Evolutionary conservation across 2,329 filamentous ascomycete genomes (phyloP).

Genomic region (Neofusicoccum umdonicola): DNA sequence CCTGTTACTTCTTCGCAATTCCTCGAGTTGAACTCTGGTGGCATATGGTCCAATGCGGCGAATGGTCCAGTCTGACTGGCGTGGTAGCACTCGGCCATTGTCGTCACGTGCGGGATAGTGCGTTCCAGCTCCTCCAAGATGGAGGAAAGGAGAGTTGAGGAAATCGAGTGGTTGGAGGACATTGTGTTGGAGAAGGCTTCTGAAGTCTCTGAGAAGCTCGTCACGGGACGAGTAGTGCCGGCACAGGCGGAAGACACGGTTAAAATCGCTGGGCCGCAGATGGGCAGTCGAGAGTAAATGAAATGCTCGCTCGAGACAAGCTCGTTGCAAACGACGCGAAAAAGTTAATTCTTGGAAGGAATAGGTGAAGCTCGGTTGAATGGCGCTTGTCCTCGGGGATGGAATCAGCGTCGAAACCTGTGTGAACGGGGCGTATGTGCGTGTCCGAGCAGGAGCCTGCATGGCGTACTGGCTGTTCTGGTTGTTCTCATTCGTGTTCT

Average conservation of each 20-base stretch:
- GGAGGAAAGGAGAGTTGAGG: constrained; percentile 61
- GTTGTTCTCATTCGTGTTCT: not conserved
- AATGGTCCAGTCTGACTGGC: constrained; percentile 32
- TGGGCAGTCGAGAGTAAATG: constrained; percentile 53
- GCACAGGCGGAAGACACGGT: constrained; percentile 68
- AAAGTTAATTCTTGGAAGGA: constrained; percentile 66
- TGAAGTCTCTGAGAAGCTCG: constrained; percentile 41
- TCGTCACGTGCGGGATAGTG: constrained; percentile 53
- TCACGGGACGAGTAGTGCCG: constrained; percentile 54
- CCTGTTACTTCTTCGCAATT: not conserved
- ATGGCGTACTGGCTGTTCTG: not conserved
- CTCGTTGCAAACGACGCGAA: constrained; percentile 67
- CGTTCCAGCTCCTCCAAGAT: constrained; percentile 66
- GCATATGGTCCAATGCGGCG: constrained; percentile 29
- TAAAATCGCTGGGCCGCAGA: constrained; percentile 27
- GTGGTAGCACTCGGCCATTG: constrained; percentile 35
- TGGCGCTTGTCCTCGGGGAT: not conserved
- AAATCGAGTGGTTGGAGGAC: constrained; percentile 54
- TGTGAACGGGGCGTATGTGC: not conserved
- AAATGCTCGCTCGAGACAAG: constrained; percentile 62
- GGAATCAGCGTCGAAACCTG: not conserved
- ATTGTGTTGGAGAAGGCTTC: constrained; percentile 37
- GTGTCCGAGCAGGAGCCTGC: not conserved
- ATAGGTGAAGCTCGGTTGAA: constrained; percentile 48
- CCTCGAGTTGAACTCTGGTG: not conserved